These are phyloP conservation scores for Chaetoscypha palmicola DNA, from an alignment of 2,329 filamentous ascomycete genomes.

Conservation along the genomic window DNA sequence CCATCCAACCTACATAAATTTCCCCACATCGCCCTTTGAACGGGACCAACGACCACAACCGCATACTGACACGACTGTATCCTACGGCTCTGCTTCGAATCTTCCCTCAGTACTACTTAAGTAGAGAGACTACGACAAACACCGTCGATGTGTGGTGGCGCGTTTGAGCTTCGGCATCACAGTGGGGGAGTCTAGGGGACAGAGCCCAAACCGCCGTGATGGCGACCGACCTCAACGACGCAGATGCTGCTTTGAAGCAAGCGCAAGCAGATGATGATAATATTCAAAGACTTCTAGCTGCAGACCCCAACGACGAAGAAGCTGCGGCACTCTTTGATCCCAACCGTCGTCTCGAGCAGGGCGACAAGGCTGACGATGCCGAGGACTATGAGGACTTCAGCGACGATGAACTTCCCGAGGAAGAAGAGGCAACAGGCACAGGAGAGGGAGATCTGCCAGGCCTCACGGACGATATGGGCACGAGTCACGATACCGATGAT, in stretches of 20 bases:
- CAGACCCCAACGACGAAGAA: conserved; percentile 33
- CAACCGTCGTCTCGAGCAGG: conserved; percentile 48
- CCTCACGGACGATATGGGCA: conserved; percentile 50
- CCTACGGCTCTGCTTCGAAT: too few relatives aligned
- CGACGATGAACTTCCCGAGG: conserved; percentile 84
- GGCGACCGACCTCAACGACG: conserved; percentile 22
- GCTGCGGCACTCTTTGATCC: conserved; percentile 35
- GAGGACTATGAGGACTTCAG: conserved; percentile 86
- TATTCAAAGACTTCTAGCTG: conserved; percentile 40
- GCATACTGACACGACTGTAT: too few relatives aligned
- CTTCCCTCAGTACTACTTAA: too few relatives aligned
- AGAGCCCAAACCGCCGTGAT: conserved; percentile 7
- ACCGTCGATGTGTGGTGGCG: too few relatives aligned
- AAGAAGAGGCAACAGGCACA: conserved; percentile 45
- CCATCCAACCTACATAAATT: too few relatives aligned
- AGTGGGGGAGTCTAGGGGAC: conserved; percentile 5
- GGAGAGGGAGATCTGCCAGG: conserved; percentile 24
- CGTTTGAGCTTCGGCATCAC: conserved; percentile 6
- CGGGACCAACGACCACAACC: too few relatives aligned
- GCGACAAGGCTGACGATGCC: conserved; percentile 85
- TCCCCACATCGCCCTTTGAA: too few relatives aligned
- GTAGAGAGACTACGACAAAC: too few relatives aligned
- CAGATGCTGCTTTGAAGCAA: conserved; percentile 38
- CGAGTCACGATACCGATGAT: conserved; percentile 54
- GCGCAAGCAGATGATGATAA: conserved; percentile 45